A percentile compares a stretch with the other conserved stretches of the same genome.
Conservation (phyloP, 1,139 yeast species). For the Yamadazyma conglobata region DNA sequence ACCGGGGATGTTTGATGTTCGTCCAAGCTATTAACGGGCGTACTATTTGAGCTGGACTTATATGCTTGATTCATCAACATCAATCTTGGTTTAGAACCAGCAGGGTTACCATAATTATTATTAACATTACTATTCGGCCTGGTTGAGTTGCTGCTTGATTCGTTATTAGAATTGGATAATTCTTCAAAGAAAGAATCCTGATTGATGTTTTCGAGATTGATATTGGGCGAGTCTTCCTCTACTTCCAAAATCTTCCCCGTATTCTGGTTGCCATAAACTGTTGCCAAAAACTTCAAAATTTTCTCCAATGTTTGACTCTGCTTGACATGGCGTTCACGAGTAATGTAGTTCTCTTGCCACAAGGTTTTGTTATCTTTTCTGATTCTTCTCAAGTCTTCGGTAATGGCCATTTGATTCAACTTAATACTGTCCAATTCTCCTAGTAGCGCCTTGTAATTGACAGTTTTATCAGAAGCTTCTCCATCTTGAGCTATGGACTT, state of each 20-base stretch:
- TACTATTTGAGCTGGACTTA: slow-evolving; percentile 16
- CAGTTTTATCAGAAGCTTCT: slow-evolving; percentile 26
- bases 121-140: slow-evolving; percentile 1
- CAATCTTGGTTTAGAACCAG: slow-evolving; percentile 28
- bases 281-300: slow-evolving; percentile 80
- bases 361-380: slow-evolving; percentile 83
- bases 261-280: slow-evolving; percentile 71
- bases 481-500: slow-evolving; percentile 40
- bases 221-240: slow-evolving; percentile 16
- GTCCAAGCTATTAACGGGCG: slow-evolving; percentile 7
- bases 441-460: slow-evolving; percentile 55
- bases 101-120: slow-evolving; percentile 14
- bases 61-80: slow-evolving; percentile 45
- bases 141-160: not conserved
- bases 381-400: slow-evolving; percentile 79
- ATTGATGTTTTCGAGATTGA: slow-evolving; percentile 8
- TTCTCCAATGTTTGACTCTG: slow-evolving; percentile 88
- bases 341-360: slow-evolving; percentile 84
- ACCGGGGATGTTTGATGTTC: slow-evolving; percentile 1
- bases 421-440: slow-evolving; percentile 75
- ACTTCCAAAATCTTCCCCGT: slow-evolving; percentile 46
- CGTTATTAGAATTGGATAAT: slow-evolving; percentile 4
- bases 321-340: slow-evolving; percentile 78
- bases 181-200: slow-evolving; percentile 14
- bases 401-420: slow-evolving; percentile 71